Percentiles rank a stretch among this genome's conserved stretches.
These are phyloP conservation scores for Blastobotrys illinoisensis DNA, from an alignment of 1,139 yeast species.

Conservation along the genomic window DNA sequence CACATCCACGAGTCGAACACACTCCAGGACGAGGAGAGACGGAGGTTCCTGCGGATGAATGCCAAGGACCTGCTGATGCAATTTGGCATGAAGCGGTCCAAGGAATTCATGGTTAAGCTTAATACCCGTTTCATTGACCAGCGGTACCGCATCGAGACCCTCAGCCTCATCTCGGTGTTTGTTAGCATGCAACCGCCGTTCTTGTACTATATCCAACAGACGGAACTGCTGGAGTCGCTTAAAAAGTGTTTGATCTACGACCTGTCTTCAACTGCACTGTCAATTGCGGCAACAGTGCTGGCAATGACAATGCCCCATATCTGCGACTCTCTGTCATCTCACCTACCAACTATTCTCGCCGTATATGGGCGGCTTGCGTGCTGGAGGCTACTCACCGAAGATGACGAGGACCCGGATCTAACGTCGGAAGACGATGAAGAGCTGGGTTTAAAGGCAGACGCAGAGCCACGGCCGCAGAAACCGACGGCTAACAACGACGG, in stretches of 20 bases:
- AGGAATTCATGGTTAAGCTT: slow-evolving; percentile 34
- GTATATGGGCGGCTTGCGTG: slow-evolving; percentile 44
- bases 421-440: slow-evolving; percentile 7
- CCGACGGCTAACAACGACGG: slow-evolving; percentile 8
- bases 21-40: slow-evolving; percentile 39
- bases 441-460: slow-evolving; percentile 1
- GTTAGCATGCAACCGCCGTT: slow-evolving; percentile 32
- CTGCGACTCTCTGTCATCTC: slow-evolving; percentile 34
- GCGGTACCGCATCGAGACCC: slow-evolving; percentile 34
- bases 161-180: slow-evolving; percentile 34
- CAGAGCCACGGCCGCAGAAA: neutral
- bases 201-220: slow-evolving; percentile 34
- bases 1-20: slow-evolving; percentile 8
- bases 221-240: slow-evolving; percentile 41
- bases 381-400: slow-evolving; percentile 29
- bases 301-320: slow-evolving; percentile 55
- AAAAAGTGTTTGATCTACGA: slow-evolving; percentile 44
- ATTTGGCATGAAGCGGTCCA: slow-evolving; percentile 38
- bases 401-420: slow-evolving; percentile 10
- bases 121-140: slow-evolving; percentile 34
- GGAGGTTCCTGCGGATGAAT: slow-evolving; percentile 45
- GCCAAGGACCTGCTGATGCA: slow-evolving; percentile 39
- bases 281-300: slow-evolving; percentile 41
- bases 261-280: slow-evolving; percentile 39
- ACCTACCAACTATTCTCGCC: slow-evolving; percentile 43